Base-by-base conservation (phyloP, 78 protist genomes). In the Dictyostelium brefeldianum region DNA sequence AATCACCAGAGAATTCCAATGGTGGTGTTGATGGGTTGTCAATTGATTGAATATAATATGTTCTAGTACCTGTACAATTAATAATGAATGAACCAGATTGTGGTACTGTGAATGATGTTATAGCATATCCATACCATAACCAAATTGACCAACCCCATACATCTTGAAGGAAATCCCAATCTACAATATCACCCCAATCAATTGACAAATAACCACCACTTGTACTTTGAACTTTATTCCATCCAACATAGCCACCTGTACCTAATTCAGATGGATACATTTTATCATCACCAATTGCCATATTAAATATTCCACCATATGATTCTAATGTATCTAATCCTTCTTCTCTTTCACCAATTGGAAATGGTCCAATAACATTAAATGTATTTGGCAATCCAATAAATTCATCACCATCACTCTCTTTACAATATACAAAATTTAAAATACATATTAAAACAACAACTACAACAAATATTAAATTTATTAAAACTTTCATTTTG, bases 201-300 rank as follows among this genome's bases (percentile, higher is more conserved):
- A 71, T 10, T 41, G 81, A 71, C 14, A 71, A 43, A 47, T n/a
- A 20, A 7, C 79, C 79, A 10, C 79, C 56, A 25, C 47, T 25
- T 2, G 36, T 36, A 10, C 73, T 22, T 20, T 27, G 36, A 6
- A 25, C 75, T 11, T 50, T 41, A 12, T n/a, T 25, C 91, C 91
- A 83, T n/a, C 91, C 81, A 10, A 83, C 91, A 51, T 46, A 27
- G 20, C 91, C 81, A 36, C 31, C 22, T 0, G 73, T 83, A 10
- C 91, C 91, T 3, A 83, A 20, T 71, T 83, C 91, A 10, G 91
- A 83, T 83, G 91, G 91, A 71, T 83, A 83, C n/a, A 53, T n/a
- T 50, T 73, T 53, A 14, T 48, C 20, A 54, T 69, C 80, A 14
- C 74, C 91, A 43, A 47, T 51, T 41, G 74, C 73, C 31, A 83